phyloP scores from a whole-genome alignment of 2,329 filamentous ascomycete species.

The Penicillium sp. region DNA sequence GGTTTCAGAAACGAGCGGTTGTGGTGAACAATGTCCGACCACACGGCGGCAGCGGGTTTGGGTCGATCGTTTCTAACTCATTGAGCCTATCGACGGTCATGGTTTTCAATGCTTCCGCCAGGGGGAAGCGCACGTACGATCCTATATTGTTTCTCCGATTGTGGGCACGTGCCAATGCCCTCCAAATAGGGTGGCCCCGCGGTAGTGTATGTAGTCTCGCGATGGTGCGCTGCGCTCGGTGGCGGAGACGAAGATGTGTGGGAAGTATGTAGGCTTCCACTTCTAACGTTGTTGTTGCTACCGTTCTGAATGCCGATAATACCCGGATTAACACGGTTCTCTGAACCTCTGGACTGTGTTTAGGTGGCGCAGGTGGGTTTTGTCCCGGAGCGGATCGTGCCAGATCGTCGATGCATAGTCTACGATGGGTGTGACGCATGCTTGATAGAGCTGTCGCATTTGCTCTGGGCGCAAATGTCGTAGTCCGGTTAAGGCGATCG shows the following conservation, averaged over 20 bases:
- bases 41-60: too few relatives aligned
- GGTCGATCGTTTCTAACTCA: too few relatives aligned
- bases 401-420: conserved; percentile 27
- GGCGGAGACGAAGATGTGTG: conserved; percentile 15
- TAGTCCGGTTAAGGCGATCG: conserved; percentile 17
- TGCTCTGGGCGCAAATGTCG: conserved; percentile 22
- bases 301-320: conserved; percentile 23
- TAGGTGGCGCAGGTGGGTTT: conserved; percentile 18
- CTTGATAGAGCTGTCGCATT: conserved; percentile 28
- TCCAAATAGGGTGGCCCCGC: too few relatives aligned
- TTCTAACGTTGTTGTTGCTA: conserved; percentile 20
- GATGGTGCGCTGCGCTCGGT: neutral
- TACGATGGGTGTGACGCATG: conserved; percentile 20
- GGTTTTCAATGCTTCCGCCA: too few relatives aligned
- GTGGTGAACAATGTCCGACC: too few relatives aligned
- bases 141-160: too few relatives aligned
- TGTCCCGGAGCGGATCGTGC: conserved; percentile 24
- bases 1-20: too few relatives aligned
- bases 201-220: too few relatives aligned
- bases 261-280: conserved; percentile 22
- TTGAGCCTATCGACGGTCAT: too few relatives aligned
- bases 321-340: conserved; percentile 13
- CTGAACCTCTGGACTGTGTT: conserved; percentile 23
- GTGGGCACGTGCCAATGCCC: too few relatives aligned
- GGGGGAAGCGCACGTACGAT: too few relatives aligned